Conservation (phyloP, 495 filamentous ascomycete genomes). For the Pseudomonodictys pantanalensis region DNA sequence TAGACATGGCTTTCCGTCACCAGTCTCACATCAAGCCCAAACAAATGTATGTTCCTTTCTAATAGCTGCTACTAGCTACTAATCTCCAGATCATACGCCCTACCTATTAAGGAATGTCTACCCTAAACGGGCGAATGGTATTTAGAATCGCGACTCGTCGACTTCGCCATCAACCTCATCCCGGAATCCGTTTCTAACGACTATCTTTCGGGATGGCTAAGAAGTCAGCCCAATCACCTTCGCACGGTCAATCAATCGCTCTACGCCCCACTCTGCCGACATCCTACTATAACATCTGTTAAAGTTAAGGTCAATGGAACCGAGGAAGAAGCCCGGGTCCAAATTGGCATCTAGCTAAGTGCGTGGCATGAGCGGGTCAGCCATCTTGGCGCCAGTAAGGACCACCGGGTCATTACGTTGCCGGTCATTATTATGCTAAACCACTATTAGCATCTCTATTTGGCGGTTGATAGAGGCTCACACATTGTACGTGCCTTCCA, state of each 20-base stretch:
- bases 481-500: not conserved
- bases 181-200: slow-evolving; percentile 12
- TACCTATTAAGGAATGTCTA: slow-evolving; percentile 13
- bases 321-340: slow-evolving; percentile 19
- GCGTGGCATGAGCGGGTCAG: slow-evolving; percentile 12
- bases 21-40: slow-evolving; percentile 3
- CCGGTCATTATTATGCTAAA: slow-evolving; percentile 19
- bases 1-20: slow-evolving; percentile 17
- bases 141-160: slow-evolving; percentile 9
- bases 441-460: slow-evolving; percentile 10
- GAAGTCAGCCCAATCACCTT: slow-evolving; percentile 11
- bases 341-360: slow-evolving; percentile 15
- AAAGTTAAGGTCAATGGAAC: slow-evolving; percentile 13
- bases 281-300: slow-evolving; percentile 21
- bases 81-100: slow-evolving; percentile 10
- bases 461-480: not conserved
- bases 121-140: slow-evolving; percentile 10
- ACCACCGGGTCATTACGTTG: slow-evolving; percentile 5
- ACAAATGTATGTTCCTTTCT: slow-evolving; percentile 11
- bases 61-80: slow-evolving; percentile 3
- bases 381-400: slow-evolving; percentile 5
- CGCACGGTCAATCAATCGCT: slow-evolving; percentile 21
- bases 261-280: slow-evolving; percentile 12
- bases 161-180: slow-evolving; percentile 21
- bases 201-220: slow-evolving; percentile 20